phyloP scores from a whole-genome alignment of 805 yeast genomes.

The Saturnispora dispora region DNA sequence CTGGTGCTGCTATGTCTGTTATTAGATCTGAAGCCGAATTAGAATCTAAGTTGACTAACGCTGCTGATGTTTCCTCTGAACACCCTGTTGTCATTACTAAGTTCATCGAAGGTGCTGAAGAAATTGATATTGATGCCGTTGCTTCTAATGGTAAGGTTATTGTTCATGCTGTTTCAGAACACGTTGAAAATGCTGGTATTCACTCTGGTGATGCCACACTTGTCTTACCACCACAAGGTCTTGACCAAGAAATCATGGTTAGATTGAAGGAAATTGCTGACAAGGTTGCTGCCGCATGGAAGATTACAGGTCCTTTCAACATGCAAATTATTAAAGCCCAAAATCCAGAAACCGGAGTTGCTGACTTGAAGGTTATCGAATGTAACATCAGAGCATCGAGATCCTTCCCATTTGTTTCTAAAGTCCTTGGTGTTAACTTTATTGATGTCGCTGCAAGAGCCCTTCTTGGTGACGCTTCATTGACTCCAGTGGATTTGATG shows the following conservation, averaged over 20 bases:
- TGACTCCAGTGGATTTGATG: slow-evolving; percentile 81
- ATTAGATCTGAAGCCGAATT: slow-evolving; percentile 73
- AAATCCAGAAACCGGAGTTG: slow-evolving; percentile 67
- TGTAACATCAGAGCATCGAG: slow-evolving; percentile 99
- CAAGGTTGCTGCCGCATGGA: slow-evolving; percentile 88
- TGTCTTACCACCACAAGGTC: slow-evolving; percentile 93
- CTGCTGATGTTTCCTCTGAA: slow-evolving; percentile 88
- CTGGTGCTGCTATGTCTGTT: slow-evolving; percentile 99
- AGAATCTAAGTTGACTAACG: slow-evolving; percentile 72
- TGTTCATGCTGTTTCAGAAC: slow-evolving; percentile 95
- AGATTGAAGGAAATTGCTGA: slow-evolving; percentile 94
- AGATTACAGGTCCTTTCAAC: slow-evolving; percentile 95
- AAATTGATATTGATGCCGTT: slow-evolving; percentile 95
- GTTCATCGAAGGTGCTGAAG: slow-evolving; percentile 92
- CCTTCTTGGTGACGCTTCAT: slow-evolving; percentile 62
- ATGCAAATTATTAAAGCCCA: slow-evolving; percentile 94
- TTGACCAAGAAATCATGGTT: slow-evolving; percentile 82
- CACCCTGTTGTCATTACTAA: slow-evolving; percentile 97
- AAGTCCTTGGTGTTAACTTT: slow-evolving; percentile 91
- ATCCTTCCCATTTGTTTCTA: slow-evolving; percentile 96
- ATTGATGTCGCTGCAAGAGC: slow-evolving; percentile 93
- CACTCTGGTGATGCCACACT: slow-evolving; percentile 99
- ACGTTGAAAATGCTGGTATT: slow-evolving; percentile 98
- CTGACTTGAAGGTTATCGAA: slow-evolving; percentile 87
- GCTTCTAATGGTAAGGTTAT: slow-evolving; percentile 81